Evolutionary conservation across 2,329 filamentous ascomycete species (phyloP).

Genomic region (Aspergillus fischeri): DNA sequence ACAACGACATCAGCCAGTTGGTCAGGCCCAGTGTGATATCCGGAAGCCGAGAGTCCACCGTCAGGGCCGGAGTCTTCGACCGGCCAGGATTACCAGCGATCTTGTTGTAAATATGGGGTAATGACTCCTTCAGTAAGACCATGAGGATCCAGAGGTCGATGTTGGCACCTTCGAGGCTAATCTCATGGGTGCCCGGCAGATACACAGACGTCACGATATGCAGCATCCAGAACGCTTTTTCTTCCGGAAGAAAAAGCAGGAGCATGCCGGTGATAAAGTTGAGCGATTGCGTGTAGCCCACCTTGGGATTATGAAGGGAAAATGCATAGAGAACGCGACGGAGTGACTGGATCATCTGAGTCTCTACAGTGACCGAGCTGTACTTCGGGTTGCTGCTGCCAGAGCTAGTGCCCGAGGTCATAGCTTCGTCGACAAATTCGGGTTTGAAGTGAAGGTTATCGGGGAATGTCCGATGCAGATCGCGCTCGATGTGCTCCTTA

Average conservation of each 20-base stretch:
- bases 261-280: slow-evolving; percentile 92
- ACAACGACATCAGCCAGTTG: slow-evolving; percentile 97
- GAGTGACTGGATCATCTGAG: slow-evolving; percentile 72
- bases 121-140: slow-evolving; percentile 74
- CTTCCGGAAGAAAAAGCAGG: slow-evolving; percentile 84
- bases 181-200: slow-evolving; percentile 86
- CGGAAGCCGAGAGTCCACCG: slow-evolving; percentile 58
- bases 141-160: slow-evolving; percentile 92
- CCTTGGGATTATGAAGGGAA: slow-evolving; percentile 81
- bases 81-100: slow-evolving; percentile 63
- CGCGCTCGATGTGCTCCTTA: slow-evolving; percentile 85
- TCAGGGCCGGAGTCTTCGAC: slow-evolving; percentile 40
- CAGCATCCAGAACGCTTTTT: slow-evolving; percentile 87
- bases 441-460: slow-evolving; percentile 91
- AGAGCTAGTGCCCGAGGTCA: slow-evolving; percentile 15
- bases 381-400: slow-evolving; percentile 36
- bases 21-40: slow-evolving; percentile 91
- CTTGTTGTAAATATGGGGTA: slow-evolving; percentile 81
- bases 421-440: slow-evolving; percentile 28
- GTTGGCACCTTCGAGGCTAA: slow-evolving; percentile 85
- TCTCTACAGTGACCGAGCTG: slow-evolving; percentile 53
- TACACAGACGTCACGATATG: slow-evolving; percentile 88
- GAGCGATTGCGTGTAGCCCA: slow-evolving; percentile 92
- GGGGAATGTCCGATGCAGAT: slow-evolving; percentile 89
- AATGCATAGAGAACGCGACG: slow-evolving; percentile 86